Conservation (phyloP, 306 rosid genomes). For the Herpetospermum pedunculosum region DNA sequence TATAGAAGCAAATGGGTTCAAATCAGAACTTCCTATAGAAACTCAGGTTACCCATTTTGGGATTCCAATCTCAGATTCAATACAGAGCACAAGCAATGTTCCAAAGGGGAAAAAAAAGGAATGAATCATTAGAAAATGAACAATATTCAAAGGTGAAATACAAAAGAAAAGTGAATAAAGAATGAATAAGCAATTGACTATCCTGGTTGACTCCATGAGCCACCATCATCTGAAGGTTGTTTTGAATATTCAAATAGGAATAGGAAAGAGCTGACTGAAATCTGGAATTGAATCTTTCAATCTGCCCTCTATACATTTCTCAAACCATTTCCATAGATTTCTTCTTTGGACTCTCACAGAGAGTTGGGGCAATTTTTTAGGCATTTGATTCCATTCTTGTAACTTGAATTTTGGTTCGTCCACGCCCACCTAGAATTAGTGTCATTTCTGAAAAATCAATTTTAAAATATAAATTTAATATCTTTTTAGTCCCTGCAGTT, state of each 20-base stretch:
- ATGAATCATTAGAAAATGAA: neutral
- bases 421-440: neutral
- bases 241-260: neutral
- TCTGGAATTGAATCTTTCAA: neutral
- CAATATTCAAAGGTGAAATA: neutral
- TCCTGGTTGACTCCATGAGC: neutral
- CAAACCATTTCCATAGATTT: neutral
- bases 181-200: neutral
- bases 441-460: too few relatives aligned
- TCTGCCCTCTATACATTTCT: neutral
- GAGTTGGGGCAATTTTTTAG: neutral
- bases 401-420: neutral
- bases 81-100: neutral
- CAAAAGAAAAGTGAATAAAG: neutral
- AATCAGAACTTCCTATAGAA: neutral
- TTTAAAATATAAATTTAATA: too few relatives aligned
- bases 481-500: too few relatives aligned
- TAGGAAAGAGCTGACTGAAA: neutral
- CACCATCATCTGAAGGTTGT: neutral
- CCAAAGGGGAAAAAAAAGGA: neutral
- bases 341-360: neutral
- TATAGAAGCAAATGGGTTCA: neutral
- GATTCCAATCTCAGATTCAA: neutral
- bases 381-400: neutral
- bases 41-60: neutral